These are phyloP conservation scores for Dryas octopetala DNA, from an alignment of 306 rosid genomes.

Conservation along the genomic window DNA sequence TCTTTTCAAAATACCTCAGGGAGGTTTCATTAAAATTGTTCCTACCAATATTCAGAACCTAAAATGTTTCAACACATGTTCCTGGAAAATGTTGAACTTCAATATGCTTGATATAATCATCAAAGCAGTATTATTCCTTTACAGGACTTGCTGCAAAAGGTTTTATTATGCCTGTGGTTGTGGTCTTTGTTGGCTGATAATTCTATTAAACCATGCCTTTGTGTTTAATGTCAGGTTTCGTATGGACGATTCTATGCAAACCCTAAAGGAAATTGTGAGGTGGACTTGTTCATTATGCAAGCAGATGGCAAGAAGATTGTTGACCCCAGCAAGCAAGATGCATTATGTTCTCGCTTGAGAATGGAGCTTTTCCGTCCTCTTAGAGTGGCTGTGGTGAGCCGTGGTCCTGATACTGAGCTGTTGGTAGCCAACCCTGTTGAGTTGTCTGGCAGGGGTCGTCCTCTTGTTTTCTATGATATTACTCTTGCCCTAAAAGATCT, in stretches of 20 bases:
- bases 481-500: slow-evolving; percentile 51
- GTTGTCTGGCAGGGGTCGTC: slow-evolving; percentile 59
- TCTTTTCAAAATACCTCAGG: too few species aligned
- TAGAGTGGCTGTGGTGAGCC: slow-evolving; percentile 47
- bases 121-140: too few species aligned
- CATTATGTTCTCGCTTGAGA: slow-evolving; percentile 46
- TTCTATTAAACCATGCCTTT: not conserved
- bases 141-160: not conserved
- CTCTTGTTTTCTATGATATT: slow-evolving; percentile 54
- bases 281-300: slow-evolving; percentile 52
- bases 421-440: slow-evolving; percentile 66
- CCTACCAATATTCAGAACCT: too few species aligned
- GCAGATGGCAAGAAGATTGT: slow-evolving; percentile 51
- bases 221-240: slow-evolving; percentile 34
- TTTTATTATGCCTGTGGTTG: not conserved
- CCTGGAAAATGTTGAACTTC: too few species aligned
- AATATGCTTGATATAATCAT: too few species aligned
- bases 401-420: slow-evolving; percentile 63
- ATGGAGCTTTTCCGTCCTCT: slow-evolving; percentile 57
- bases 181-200: not conserved
- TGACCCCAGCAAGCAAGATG: slow-evolving; percentile 44
- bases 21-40: too few species aligned
- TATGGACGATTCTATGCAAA: slow-evolving; percentile 49
- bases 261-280: slow-evolving; percentile 44
- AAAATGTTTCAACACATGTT: too few species aligned